Percentiles rank a stretch among this genome's conserved stretches.
phyloP scores from a whole-genome alignment of 2,329 filamentous ascomycete genomes.

The Sporothrix curviconia region DNA sequence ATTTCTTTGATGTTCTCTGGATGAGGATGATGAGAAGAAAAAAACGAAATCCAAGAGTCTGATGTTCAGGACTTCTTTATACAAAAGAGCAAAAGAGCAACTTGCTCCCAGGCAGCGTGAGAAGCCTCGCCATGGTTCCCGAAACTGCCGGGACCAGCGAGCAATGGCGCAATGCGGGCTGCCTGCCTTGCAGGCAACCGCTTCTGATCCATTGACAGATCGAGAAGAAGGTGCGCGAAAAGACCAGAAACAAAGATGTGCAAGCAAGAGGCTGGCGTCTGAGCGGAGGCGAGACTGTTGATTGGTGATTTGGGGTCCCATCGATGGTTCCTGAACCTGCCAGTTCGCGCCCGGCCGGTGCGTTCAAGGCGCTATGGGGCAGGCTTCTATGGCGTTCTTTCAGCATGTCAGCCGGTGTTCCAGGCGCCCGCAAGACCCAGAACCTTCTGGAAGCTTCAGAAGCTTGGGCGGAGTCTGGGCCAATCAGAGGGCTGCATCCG shows the following conservation, averaged over 20 bases:
- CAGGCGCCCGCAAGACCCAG: background rate
- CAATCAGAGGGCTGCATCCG: background rate
- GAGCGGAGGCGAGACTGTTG: background rate
- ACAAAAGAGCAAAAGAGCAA: background rate
- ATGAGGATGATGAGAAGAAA: slow-evolving; percentile 6
- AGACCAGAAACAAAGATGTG: too few species aligned
- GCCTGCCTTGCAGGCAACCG: slow-evolving; percentile 7
- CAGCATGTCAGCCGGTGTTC: background rate
- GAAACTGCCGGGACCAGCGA: slow-evolving; percentile 3
- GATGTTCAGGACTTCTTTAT: slow-evolving; percentile 8
- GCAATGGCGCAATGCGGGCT: background rate
- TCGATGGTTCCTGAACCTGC: slow-evolving; percentile 11
- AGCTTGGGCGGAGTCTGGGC: slow-evolving; percentile 14
- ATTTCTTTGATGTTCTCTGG: background rate
- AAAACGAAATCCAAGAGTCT: background rate
- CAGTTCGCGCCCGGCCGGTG: background rate
- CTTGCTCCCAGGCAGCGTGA: background rate
- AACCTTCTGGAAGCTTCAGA: background rate
- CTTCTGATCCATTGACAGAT: too few species aligned
- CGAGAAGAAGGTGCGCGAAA: too few species aligned
- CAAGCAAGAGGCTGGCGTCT: too few species aligned
- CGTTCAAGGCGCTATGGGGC: background rate
- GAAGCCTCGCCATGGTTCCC: slow-evolving; percentile 8
- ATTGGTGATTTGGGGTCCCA: background rate
- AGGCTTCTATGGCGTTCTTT: background rate